These are phyloP conservation scores for Pseudisothecium myosuroides DNA, from an alignment of 225 moss, liverwort and hornwort genomes.

Conservation along the genomic window DNA sequence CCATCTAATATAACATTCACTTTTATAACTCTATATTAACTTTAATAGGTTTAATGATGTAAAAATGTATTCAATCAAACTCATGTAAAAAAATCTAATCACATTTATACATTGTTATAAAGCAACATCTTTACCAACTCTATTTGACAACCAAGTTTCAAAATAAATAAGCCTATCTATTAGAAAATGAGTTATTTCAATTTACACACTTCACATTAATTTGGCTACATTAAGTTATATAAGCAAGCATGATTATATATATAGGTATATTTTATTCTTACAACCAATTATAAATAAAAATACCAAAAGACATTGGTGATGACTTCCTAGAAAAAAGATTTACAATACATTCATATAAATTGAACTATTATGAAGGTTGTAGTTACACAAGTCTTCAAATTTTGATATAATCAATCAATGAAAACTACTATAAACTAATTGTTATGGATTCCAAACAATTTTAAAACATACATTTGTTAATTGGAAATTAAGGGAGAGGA, in stretches of 20 bases:
- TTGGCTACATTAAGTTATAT: not conserved
- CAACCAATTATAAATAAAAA: not conserved
- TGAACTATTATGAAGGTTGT: not conserved
- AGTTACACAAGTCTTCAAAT: not conserved
- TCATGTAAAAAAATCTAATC: not conserved
- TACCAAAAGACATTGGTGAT: not conserved
- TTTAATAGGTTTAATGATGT: not conserved
- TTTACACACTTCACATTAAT: not conserved
- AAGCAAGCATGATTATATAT: not conserved
- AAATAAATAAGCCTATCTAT: not conserved
- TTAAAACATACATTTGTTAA: not conserved
- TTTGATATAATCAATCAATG: not conserved
- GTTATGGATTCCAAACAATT: not conserved
- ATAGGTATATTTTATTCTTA: not conserved
- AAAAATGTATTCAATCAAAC: not conserved
- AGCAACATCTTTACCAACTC: not conserved
- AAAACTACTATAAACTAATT: not conserved
- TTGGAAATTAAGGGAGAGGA: not conserved
- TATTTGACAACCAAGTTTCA: not conserved
- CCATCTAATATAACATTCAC: not conserved
- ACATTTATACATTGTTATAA: not conserved
- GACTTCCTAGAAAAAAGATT: not conserved
- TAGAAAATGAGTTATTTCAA: rapidly evolving
- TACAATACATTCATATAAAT: not conserved
- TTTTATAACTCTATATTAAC: not conserved